These are phyloP conservation scores for Penicillium lagena DNA, from an alignment of 495 filamentous ascomycete genomes.

Conservation along the genomic window DNA sequence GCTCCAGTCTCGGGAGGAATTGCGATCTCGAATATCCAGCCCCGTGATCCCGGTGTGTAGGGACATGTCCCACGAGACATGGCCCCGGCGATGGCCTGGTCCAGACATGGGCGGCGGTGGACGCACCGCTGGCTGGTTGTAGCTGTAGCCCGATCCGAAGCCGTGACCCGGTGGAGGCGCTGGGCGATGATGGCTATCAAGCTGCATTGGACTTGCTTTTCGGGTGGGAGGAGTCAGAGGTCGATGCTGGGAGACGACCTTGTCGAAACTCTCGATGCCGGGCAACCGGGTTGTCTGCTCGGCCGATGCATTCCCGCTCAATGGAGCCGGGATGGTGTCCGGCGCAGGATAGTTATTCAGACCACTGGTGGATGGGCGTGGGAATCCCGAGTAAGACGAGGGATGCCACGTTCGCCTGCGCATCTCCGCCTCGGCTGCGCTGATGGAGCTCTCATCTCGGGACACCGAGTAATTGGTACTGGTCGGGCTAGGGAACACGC, in stretches of 20 bases:
- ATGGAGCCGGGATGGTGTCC: slow-evolving; percentile 47
- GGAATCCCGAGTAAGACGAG: slow-evolving; percentile 56
- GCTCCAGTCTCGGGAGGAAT: slow-evolving; percentile 51
- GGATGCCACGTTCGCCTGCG: slow-evolving; percentile 88
- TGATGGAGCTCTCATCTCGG: slow-evolving; percentile 56
- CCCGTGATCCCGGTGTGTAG: slow-evolving; percentile 68
- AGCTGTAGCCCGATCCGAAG: slow-evolving; percentile 37
- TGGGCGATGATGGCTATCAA: slow-evolving; percentile 45
- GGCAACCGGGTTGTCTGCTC: slow-evolving; percentile 62
- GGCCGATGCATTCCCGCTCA: slow-evolving; percentile 37
- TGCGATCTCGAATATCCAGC: slow-evolving; percentile 57
- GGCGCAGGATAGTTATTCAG: slow-evolving; percentile 54
- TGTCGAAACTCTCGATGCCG: slow-evolving; percentile 87
- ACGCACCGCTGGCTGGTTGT: slow-evolving; percentile 38
- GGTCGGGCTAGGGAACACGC: slow-evolving; percentile 24
- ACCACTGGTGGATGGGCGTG: slow-evolving; percentile 54
- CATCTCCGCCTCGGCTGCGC: slow-evolving; percentile 65
- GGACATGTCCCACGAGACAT: slow-evolving; percentile 68
- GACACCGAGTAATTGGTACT: slow-evolving; percentile 57
- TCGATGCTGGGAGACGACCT: slow-evolving; percentile 49
- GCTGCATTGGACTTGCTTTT: slow-evolving; percentile 61
- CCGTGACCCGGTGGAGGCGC: slow-evolving; percentile 23
- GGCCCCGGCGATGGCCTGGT: slow-evolving; percentile 53
- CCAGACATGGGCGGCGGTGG: slow-evolving; percentile 43
- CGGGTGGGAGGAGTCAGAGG: slow-evolving; percentile 58